Evolutionary conservation across 2,329 filamentous ascomycete genomes (phyloP).

Genomic region (Penicillium sp.): DNA sequence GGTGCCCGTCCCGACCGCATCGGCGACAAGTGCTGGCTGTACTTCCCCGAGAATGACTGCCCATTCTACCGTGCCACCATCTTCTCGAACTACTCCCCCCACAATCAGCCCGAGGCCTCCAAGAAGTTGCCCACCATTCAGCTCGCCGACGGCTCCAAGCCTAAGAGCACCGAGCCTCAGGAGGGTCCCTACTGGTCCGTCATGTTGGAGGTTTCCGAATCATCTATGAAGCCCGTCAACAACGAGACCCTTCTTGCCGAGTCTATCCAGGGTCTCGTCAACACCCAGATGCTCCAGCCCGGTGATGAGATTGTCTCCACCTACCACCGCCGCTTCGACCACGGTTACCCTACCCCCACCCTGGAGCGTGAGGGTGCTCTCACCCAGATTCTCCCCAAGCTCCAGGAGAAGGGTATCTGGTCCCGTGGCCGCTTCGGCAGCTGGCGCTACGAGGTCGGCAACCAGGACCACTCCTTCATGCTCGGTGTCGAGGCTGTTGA

Average conservation of each 20-base stretch:
- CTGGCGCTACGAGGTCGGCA: constrained; percentile 95
- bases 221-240: constrained; percentile 87
- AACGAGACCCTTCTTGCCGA: constrained; percentile 74
- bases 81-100: constrained; percentile 99
- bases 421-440: constrained; percentile 94
- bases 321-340: constrained; percentile 95
- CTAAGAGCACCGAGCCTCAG: constrained; percentile 61
- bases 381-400: constrained; percentile 82
- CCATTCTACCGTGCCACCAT: constrained; percentile 99
- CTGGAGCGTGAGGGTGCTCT: constrained; percentile 93
- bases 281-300: constrained; percentile 90
- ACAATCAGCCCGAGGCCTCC: constrained; percentile 82
- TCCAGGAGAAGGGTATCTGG: constrained; percentile 83
- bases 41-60: constrained; percentile 98
- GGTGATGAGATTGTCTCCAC: constrained; percentile 93
- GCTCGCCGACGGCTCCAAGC: constrained; percentile 75
- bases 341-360: constrained; percentile 91
- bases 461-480: constrained; percentile 98
- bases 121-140: constrained; percentile 77
- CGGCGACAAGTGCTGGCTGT: constrained; percentile 98
- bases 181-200: constrained; percentile 98
- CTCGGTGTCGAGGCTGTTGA: constrained; percentile 87
- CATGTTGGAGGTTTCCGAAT: constrained; percentile 98
- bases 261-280: constrained; percentile 90
- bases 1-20: constrained; percentile 88